These are phyloP conservation scores for Huntiella savannae DNA, from an alignment of 2,329 filamentous ascomycete genomes.

Conservation along the genomic window DNA sequence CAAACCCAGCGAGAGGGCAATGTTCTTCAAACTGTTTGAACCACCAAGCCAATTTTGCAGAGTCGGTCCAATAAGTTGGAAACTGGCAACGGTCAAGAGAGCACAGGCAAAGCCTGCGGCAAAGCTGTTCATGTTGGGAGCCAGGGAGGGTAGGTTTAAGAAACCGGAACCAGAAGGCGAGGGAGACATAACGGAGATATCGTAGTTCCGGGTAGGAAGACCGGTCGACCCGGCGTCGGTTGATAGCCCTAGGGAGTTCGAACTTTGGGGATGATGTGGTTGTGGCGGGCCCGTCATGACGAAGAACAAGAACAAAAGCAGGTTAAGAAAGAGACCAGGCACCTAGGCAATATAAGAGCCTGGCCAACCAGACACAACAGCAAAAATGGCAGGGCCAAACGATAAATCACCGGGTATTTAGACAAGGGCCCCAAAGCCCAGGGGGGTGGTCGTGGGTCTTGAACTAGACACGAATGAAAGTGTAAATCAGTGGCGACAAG, in stretches of 20 bases:
- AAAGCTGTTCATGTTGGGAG: conserved; percentile 77
- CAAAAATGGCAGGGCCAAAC: too few species aligned
- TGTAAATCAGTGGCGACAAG: too few species aligned
- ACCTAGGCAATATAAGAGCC: neutral
- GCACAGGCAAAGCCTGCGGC: conserved; percentile 68
- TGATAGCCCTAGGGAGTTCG: conserved; percentile 45
- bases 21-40: conserved; percentile 51
- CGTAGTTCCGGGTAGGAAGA: conserved; percentile 76
- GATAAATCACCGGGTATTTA: too few species aligned
- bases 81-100: conserved; percentile 52
- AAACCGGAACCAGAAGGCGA: conserved; percentile 80
- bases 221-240: conserved; percentile 26
- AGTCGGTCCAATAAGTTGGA: conserved; percentile 52
- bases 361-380: too few species aligned
- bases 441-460: too few species aligned
- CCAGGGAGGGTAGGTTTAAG: conserved; percentile 78
- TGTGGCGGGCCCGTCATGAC: conserved; percentile 42
- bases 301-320: neutral
- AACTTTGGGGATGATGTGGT: conserved; percentile 71
- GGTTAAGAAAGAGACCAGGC: neutral
- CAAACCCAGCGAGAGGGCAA: conserved; percentile 53
- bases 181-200: conserved; percentile 91
- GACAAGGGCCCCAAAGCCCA: too few species aligned
- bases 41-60: conserved; percentile 54
- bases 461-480: too few species aligned